phyloP scores from a whole-genome alignment of 495 filamentous ascomycete species.

The Penicillium egyptiacum region DNA sequence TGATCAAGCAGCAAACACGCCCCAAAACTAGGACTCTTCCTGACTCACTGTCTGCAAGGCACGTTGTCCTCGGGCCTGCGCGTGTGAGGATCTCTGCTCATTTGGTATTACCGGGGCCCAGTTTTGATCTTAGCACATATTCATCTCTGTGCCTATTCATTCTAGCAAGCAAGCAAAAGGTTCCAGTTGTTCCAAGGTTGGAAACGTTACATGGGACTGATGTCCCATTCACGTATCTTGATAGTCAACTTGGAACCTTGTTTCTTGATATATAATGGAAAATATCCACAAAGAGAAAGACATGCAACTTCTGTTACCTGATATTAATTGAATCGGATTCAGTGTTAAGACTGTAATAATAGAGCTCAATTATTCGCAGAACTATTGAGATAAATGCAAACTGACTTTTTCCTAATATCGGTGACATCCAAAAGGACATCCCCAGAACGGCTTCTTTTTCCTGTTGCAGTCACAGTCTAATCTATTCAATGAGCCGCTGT shows the following conservation, averaged over 20 bases:
- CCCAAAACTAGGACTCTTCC: background rate
- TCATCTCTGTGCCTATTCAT: constrained; percentile 2
- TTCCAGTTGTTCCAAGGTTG: constrained; percentile 8
- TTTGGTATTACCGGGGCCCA: constrained; percentile 8
- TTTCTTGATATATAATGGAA: background rate
- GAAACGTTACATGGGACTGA: constrained; percentile 2
- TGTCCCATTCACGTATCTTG: constrained; percentile 2
- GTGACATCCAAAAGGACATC: constrained; percentile 18
- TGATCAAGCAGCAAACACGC: constrained; percentile 2
- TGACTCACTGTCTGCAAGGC: constrained; percentile 3
- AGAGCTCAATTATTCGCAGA: constrained; percentile 1
- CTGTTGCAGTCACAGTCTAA: constrained; percentile 19
- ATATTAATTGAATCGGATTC: constrained; percentile 2
- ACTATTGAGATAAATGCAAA: constrained; percentile 6
- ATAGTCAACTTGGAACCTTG: constrained; percentile 4
- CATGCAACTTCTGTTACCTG: background rate
- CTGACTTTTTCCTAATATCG: constrained; percentile 10
- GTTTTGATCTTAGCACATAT: constrained; percentile 7
- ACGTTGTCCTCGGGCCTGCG: constrained; percentile 4
- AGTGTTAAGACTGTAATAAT: constrained; percentile 1
- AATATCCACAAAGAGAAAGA: background rate
- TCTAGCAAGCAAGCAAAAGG: constrained; percentile 1
- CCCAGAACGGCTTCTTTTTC: constrained; percentile 8
- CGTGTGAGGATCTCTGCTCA: constrained; percentile 2
- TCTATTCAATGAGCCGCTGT: constrained; percentile 15